phyloP scores from a whole-genome alignment of 805 yeast genomes.

The Nakazawaea wyomingensis region DNA sequence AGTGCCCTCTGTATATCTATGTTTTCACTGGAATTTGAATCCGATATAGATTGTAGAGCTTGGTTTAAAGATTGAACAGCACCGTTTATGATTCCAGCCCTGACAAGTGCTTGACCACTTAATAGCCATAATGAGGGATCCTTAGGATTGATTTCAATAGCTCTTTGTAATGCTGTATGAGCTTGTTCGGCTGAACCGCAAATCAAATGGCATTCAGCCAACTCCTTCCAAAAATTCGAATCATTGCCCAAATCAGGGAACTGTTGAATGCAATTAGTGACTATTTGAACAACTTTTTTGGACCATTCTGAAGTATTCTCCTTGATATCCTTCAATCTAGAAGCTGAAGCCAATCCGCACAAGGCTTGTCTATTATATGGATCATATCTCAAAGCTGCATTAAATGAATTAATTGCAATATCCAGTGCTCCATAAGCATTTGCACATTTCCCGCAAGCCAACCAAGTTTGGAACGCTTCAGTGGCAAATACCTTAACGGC shows the following conservation, averaged over 20 bases:
- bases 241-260: constrained; percentile 35
- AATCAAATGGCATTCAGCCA: constrained; percentile 46
- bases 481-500: constrained; percentile 4
- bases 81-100: constrained; percentile 37
- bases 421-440: constrained; percentile 31
- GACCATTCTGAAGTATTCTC: constrained; percentile 35
- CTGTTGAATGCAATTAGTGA: constrained; percentile 32
- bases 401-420: constrained; percentile 39
- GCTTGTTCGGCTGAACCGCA: constrained; percentile 47
- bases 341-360: constrained; percentile 36
- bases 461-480: constrained; percentile 37
- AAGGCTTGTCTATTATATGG: constrained; percentile 36
- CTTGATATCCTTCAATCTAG: constrained; percentile 33
- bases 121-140: constrained; percentile 45
- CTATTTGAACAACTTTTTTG: constrained; percentile 33
- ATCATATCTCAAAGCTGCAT: constrained; percentile 36
- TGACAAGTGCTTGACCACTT: constrained; percentile 42
- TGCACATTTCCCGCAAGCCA: constrained; percentile 42
- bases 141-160: constrained; percentile 30
- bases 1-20: constrained; percentile 45
- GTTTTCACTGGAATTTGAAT: constrained; percentile 28
- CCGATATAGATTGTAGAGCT: constrained; percentile 37
- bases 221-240: constrained; percentile 39
- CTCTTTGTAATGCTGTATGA: constrained; percentile 40
- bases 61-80: constrained; percentile 44